Evolutionary conservation across 2,329 filamentous ascomycete species (phyloP).

Genomic region (Calonectria multiphialidica): DNA sequence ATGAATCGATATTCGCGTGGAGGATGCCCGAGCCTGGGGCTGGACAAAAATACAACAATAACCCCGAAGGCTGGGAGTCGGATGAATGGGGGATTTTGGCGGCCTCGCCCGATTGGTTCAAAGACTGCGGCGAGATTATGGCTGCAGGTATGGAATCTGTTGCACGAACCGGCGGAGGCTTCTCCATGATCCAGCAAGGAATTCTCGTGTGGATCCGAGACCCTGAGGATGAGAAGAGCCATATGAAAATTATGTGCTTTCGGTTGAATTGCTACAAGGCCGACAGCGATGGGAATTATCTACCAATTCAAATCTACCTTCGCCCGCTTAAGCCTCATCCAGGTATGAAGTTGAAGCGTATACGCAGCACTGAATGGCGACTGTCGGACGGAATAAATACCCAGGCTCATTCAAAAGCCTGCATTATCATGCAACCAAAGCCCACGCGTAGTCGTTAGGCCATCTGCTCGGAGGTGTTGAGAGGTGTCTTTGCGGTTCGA

Average conservation of each 20-base stretch:
- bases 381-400: neutral
- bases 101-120: neutral
- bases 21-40: neutral
- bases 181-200: neutral
- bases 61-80: neutral
- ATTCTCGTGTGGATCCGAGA: slow-evolving; percentile 4
- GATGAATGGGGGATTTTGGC: slow-evolving; percentile 2
- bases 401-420: neutral
- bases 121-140: neutral
- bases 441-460: neutral
- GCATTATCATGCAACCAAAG: neutral
- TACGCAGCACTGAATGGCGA: neutral
- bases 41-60: neutral
- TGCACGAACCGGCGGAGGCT: neutral
- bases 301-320: neutral
- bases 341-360: neutral
- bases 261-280: neutral
- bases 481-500: no score
- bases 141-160: neutral
- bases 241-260: slow-evolving; percentile 45
- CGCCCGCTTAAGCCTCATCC: neutral
- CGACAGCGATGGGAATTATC: neutral
- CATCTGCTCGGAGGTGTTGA: no score
- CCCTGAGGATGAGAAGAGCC: neutral
- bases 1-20: neutral